phyloP scores from a whole-genome alignment of 139 green algal genomes.

The Zygnema cylindricum region DNA sequence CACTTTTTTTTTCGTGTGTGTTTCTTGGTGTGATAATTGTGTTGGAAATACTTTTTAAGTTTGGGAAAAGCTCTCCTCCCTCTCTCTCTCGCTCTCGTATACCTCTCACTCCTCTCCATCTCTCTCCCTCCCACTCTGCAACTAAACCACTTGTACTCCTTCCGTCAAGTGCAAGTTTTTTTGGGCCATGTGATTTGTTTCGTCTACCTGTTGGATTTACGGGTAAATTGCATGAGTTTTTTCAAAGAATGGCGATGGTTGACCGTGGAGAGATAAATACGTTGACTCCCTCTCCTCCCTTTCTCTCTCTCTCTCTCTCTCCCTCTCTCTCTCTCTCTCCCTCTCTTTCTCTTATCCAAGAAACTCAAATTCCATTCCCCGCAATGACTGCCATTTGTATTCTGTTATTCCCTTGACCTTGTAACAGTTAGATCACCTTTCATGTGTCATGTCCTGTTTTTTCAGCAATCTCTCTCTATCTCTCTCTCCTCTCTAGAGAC shows the following conservation, averaged over 20 bases:
- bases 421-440: too few species aligned
- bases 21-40: too few species aligned
- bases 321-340: slow-evolving; percentile 1
- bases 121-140: slow-evolving; percentile 12
- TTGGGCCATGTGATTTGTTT: too few species aligned
- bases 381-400: neutral
- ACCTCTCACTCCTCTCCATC: neutral
- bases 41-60: neutral
- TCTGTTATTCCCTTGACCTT: too few species aligned
- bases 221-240: too few species aligned
- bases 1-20: slow-evolving; percentile 11
- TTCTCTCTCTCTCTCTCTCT: slow-evolving; percentile 16
- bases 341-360: neutral
- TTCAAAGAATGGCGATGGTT: too few species aligned
- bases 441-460: too few species aligned
- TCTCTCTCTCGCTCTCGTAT: slow-evolving; percentile 23
- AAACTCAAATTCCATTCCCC: neutral
- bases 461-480: slow-evolving; percentile 1
- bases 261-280: too few species aligned
- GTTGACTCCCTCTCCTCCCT: slow-evolving; percentile 5
- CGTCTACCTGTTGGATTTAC: too few species aligned
- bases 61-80: neutral
- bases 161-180: too few species aligned
- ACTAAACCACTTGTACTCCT: too few species aligned
- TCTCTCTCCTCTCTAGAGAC: slow-evolving; percentile 18